Conservation (phyloP, 2,329 filamentous ascomycete genomes). For the Claviceps fusiformis region DNA sequence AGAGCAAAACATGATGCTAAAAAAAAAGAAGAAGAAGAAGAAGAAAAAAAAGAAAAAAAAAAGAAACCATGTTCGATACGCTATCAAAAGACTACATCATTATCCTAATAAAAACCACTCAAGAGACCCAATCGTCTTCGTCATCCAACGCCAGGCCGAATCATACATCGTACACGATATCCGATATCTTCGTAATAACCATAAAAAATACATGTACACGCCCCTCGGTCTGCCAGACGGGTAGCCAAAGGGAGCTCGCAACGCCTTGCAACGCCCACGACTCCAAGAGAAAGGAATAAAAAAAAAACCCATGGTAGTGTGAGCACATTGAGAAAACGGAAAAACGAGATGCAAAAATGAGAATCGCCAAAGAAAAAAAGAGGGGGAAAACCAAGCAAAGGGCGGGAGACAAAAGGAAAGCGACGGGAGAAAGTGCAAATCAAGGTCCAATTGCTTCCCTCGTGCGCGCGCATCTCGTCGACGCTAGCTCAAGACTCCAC, state of each 20-base stretch:
- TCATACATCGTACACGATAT: slow-evolving; percentile 10
- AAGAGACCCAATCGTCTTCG: neutral
- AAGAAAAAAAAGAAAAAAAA: neutral
- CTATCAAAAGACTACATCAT: neutral
- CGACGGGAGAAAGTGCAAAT: neutral
- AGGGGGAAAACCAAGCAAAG: neutral
- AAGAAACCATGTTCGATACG: neutral
- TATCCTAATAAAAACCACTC: slow-evolving; percentile 2
- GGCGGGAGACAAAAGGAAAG: neutral
- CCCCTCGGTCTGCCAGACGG: neutral
- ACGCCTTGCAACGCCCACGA: slow-evolving; percentile 10
- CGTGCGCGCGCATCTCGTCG: too few relatives aligned
- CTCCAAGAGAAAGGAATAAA: neutral
- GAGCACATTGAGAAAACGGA: neutral
- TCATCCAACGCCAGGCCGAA: slow-evolving; percentile 13
- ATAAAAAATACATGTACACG: neutral
- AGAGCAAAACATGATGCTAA: too few relatives aligned
- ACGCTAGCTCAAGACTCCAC: slow-evolving; percentile 31
- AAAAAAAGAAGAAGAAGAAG: neutral
- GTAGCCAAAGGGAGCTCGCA: slow-evolving; percentile 7
- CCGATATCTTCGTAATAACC: slow-evolving; percentile 13
- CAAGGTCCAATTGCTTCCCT: too few relatives aligned
- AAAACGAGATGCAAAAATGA: neutral
- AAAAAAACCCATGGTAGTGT: neutral
- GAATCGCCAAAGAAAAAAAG: neutral